Base-by-base conservation (phyloP, 177 flowering plant species). In the Vitis hybrid region DNA sequence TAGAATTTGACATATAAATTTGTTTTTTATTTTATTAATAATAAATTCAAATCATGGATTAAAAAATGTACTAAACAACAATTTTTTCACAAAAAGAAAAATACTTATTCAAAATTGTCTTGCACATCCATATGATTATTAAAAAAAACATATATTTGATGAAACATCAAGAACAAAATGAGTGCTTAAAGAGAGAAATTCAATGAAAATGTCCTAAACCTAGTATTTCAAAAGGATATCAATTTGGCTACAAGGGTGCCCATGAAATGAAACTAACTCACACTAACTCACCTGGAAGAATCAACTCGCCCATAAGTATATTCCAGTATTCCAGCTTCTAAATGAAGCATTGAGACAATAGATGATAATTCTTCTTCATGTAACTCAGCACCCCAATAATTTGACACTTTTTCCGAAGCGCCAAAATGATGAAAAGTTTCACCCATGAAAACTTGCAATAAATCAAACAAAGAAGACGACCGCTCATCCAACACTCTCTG, bases 271-370 rank as follows among this genome's bases (percentile, higher is more conserved):
- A 57, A 13, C 20, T 15, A 66, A 27, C 7, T 48, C 17, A 15
- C 4, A 27, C 62, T 14, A 68, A 73, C 76, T 71, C 56, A 91
- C 98, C 89, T 82, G 76, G 90, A 88, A 58, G 81, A 63, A 78
- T 93, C 97, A 76, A 84, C 78, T 60, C 93, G 84, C 9, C 91
- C 91, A 79, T 89, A 95, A 2, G 76, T 65, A 53, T 86, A 71
- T 67, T 92, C 97, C 66, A 85, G 54, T 9, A 92, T 74, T 59
- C 97, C 97, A 63, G 89, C 88, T 81, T 95, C 97, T 64, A 93
- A 63, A 75, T 92, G 87, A 71, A 85, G 79, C 84, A 78, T 72
- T 9, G 97, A 76, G 13, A 78, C 77, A 70, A 96, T 80, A 49
- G 71, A 76, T 11, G 24, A 72, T 51, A 79, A 84, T 76, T 93